A percentile compares a stretch with the other conserved stretches of the same genome.
phyloP scores from a whole-genome alignment of 176 grass and related monocot genomes.

The Oropetium thomaeum region DNA sequence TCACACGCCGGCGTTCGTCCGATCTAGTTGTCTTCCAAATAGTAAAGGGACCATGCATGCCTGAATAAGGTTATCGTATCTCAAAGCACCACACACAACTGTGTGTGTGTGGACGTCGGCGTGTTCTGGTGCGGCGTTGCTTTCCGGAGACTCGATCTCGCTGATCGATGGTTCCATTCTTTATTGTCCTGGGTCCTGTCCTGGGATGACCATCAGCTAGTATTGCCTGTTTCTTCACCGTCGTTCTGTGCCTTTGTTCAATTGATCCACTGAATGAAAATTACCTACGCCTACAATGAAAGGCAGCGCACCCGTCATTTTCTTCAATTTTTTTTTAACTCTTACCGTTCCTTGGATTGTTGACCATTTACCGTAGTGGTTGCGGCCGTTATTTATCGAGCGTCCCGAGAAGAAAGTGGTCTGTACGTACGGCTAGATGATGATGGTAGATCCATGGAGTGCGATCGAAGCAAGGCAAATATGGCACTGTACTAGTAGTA shows the following conservation, averaged over 20 bases:
- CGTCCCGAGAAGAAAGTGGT: not conserved
- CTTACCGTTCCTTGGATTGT: too few species aligned
- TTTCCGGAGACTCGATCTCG: constrained; percentile 2
- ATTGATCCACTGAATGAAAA: not conserved
- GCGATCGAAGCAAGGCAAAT: constrained; percentile 29
- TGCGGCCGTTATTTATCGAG: not conserved
- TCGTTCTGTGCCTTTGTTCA: not conserved
- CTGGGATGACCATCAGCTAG: not conserved
- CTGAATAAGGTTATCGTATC: too few species aligned
- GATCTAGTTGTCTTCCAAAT: too few species aligned
- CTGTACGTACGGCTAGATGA: not conserved
- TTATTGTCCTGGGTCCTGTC: not conserved
- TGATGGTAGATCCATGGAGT: constrained; percentile 16
- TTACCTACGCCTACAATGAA: too few species aligned
- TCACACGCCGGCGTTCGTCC: too few species aligned
- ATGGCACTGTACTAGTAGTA: too few species aligned
- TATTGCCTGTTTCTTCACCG: too few species aligned
- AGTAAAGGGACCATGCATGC: too few species aligned
- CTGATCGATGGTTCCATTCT: not conserved
- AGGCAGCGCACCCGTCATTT: too few species aligned
- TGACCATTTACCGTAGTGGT: not conserved
- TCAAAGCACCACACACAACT: too few species aligned
- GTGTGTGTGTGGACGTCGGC: not conserved
- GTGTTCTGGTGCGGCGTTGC: not conserved
- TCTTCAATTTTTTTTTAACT: not conserved